Conservation (phyloP, 208 protist species). For the Vickermania ingenoplastis region DNA sequence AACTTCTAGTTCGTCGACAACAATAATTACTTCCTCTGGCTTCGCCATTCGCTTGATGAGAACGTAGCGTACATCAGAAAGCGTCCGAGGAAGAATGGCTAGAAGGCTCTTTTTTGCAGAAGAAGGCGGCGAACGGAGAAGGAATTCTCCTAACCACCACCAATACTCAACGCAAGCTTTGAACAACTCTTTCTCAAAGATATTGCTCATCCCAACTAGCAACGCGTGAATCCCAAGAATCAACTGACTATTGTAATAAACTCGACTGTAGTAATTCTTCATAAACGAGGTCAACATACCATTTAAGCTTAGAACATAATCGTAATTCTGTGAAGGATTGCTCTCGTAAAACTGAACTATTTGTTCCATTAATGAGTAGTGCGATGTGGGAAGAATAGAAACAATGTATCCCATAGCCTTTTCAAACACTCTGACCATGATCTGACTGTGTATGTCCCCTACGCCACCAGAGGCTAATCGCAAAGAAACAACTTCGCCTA, state of each 20-base stretch:
- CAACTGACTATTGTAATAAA: slow-evolving; percentile 84
- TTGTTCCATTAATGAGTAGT: slow-evolving; percentile 49
- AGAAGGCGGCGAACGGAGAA: slow-evolving; percentile 30
- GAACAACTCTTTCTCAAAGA: slow-evolving; percentile 97
- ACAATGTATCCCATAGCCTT: slow-evolving; percentile 55
- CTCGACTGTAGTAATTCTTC: slow-evolving; percentile 67
- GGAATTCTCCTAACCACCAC: slow-evolving; percentile 81
- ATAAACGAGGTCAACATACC: slow-evolving; percentile 94
- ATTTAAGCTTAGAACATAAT: slow-evolving; percentile 86
- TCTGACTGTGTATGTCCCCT: slow-evolving; percentile 50
- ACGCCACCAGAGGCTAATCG: slow-evolving; percentile 19
- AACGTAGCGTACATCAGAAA: slow-evolving; percentile 89
- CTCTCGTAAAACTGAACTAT: slow-evolving; percentile 57
- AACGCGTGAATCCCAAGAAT: slow-evolving; percentile 81
- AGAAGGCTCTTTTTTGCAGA: slow-evolving; percentile 50
- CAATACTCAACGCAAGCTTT: slow-evolving; percentile 99
- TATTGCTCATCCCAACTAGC: slow-evolving; percentile 91
- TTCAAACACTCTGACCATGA: slow-evolving; percentile 60
- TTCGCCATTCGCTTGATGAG: slow-evolving; percentile 98
- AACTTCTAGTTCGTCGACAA: slow-evolving; percentile 97
- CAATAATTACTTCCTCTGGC: slow-evolving; percentile 98
- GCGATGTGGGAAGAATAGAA: slow-evolving; percentile 50
- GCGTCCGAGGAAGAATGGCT: slow-evolving; percentile 42
- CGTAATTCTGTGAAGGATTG: slow-evolving; percentile 40
- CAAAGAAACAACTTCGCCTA: slow-evolving; percentile 61